phyloP scores from a whole-genome alignment of 208 protist species.

The Crithidia fasciculata region DNA sequence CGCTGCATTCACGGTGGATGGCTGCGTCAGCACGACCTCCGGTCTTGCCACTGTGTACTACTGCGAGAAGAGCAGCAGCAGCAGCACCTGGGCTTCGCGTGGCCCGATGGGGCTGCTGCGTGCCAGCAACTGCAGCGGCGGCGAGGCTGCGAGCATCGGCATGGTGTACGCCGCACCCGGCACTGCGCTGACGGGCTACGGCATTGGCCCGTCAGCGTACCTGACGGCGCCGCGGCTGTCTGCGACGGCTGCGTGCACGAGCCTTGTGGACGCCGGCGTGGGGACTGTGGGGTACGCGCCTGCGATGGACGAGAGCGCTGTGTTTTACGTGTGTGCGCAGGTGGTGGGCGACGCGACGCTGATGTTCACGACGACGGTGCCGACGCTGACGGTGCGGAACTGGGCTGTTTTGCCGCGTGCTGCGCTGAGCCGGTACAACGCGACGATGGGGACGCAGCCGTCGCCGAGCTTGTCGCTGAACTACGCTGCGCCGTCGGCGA shows the following conservation, averaged over 20 bases:
- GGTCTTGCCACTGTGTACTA: conserved; percentile 46
- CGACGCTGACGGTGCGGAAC: conserved; percentile 59
- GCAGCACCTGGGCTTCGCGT: conserved; percentile 32
- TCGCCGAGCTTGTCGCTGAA: conserved; percentile 41
- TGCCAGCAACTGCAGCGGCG: conserved; percentile 34
- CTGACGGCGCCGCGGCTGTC: conserved; percentile 44
- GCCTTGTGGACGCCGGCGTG: conserved; percentile 23
- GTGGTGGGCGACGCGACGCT: conserved; percentile 29
- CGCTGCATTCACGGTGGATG: conserved; percentile 43
- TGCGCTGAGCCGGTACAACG: conserved; percentile 45
- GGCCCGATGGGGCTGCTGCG: conserved; percentile 59
- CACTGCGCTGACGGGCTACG: conserved; percentile 43
- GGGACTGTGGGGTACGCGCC: conserved; percentile 49
- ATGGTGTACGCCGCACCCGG: conserved; percentile 38
- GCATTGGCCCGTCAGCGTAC: conserved; percentile 37
- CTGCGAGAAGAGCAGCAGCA: conserved; percentile 58
- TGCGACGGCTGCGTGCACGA: conserved; percentile 36
- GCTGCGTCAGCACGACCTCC: conserved; percentile 33
- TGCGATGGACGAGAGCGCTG: conserved; percentile 30
- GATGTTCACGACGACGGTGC: conserved; percentile 56
- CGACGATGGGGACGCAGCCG: conserved; percentile 17
- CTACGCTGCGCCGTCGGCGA: conserved; percentile 43
- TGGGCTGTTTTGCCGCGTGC: conserved; percentile 42
- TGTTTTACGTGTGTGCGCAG: conserved; percentile 67
- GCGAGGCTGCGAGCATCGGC: conserved; percentile 41